A percentile compares a stretch with the other conserved stretches of the same genome.
These are phyloP conservation scores for Tricholoma furcatifolium DNA, from an alignment of 768 basidiomycete genomes.

Conservation along the genomic window DNA sequence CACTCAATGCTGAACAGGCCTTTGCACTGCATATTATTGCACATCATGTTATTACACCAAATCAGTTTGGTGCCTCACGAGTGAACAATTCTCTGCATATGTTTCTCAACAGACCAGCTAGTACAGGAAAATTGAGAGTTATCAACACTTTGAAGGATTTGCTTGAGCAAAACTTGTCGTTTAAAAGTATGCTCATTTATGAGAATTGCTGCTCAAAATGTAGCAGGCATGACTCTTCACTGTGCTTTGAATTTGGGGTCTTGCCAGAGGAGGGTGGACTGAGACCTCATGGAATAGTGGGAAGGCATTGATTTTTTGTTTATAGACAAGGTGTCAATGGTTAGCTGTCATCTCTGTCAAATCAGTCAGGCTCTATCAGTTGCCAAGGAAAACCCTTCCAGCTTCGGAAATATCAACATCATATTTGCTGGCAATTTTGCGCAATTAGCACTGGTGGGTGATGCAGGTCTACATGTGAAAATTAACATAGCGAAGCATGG, in stretches of 20 bases:
- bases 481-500: too few species aligned
- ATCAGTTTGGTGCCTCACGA: too few species aligned
- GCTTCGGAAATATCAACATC: constrained; percentile 30
- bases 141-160: too few species aligned
- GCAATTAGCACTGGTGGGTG: constrained; percentile 25
- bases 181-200: too few species aligned
- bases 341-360: constrained; percentile 4
- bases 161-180: too few species aligned
- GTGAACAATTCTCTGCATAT: too few species aligned
- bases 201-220: constrained; percentile 31
- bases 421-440: constrained; percentile 36
- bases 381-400: constrained; percentile 10
- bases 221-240: constrained; percentile 39
- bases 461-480: neutral
- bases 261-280: constrained; percentile 10
- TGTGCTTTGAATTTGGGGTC: constrained; percentile 20
- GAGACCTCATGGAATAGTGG: constrained; percentile 22
- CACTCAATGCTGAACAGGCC: too few species aligned
- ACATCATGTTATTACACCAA: too few species aligned
- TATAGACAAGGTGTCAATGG: constrained; percentile 22
- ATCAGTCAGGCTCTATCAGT: constrained; percentile 4
- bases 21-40: too few species aligned
- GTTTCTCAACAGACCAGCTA: too few species aligned
- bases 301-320: constrained; percentile 30
- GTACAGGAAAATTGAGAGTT: too few species aligned